Base-by-base conservation (phyloP, 495 filamentous ascomycete species). In the Niebla homalea region DNA sequence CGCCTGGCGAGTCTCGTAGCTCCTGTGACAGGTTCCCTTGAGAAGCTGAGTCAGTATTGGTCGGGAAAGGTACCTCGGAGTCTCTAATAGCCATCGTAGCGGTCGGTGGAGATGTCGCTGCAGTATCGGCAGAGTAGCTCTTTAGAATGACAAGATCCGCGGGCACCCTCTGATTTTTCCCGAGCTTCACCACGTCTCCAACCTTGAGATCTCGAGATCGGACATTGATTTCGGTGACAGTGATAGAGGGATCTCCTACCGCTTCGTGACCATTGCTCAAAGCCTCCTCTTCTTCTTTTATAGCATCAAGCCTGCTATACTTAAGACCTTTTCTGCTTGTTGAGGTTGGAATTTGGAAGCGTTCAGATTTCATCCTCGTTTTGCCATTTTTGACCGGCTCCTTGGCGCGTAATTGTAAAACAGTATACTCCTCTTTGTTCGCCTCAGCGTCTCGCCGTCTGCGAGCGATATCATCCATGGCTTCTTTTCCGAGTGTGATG, bases 401-500 rank as follows among this genome's bases (percentile, higher is more conserved):
- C 5, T 65, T 62, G 42, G 73, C 68, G 32, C 68, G 77, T 56
- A 96, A 84, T 5, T 71, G 75, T 25, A 99, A 60, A 15, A 93
- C 84, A 3, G 77, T 83, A 59, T 92, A 97, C 44, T 78, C 78
- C 65, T 99, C 93, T 7, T 89, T 81, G 65, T 99, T 99, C 1
- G 90, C 89, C 67, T 97, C 93, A 14, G 81, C 80, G 68, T 99
- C 93, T 52, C 93, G 77, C 36, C 82, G 73, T 51, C 93, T 72
- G 39, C 93, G 71, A 43, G 77, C 81, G 59, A 99, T 84, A 67
- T 99, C 93, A 65, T 99, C 93, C 44, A 85, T 78, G 2, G 93
- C 93, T 64, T 99, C 93, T 62, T 99, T 99, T 19, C 88, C 90
- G 51, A 99, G 66, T 0, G 93, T 95, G 52, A 99, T 86, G 5